Percentiles rank a stretch among this genome's conserved stretches.
phyloP scores from a whole-genome alignment of 192 early-diverging fungal species.

The Anaeromyces robustus region DNA sequence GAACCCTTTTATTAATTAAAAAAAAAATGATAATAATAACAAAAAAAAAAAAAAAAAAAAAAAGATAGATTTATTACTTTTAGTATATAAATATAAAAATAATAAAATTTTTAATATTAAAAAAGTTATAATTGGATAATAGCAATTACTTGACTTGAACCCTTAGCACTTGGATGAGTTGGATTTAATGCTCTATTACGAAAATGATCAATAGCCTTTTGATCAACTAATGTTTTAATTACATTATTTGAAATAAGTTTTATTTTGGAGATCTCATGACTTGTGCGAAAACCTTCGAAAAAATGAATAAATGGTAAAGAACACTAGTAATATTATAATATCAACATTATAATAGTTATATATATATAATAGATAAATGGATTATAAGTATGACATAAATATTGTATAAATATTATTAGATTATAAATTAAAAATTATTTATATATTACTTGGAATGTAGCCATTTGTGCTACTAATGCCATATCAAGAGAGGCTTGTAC shows the following conservation, averaged over 20 bases:
- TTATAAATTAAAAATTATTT: too few species aligned
- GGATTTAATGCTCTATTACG: neutral
- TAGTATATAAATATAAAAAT: too few species aligned
- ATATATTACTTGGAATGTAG: conserved; percentile 18
- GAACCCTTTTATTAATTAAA: neutral
- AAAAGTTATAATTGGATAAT: too few species aligned
- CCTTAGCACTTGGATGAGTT: neutral
- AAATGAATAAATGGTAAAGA: neutral
- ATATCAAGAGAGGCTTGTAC: conserved; percentile 85
- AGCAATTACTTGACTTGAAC: neutral
- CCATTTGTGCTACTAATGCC: conserved; percentile 65
- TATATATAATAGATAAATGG: too few species aligned
- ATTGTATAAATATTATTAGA: too few species aligned
- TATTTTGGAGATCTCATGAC: neutral
- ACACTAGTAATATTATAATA: neutral
- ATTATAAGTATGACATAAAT: too few species aligned
- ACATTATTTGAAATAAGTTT: neutral
- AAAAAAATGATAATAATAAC: too few species aligned
- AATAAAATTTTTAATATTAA: too few species aligned
- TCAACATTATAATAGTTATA: too few species aligned
- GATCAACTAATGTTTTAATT: neutral
- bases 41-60: too few species aligned
- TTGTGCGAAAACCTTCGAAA: neutral
- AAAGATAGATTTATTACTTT: too few species aligned
- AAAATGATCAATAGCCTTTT: neutral